Conservation (phyloP, 202 grass and related monocot genomes). For the Eragrostis tef region DNA sequence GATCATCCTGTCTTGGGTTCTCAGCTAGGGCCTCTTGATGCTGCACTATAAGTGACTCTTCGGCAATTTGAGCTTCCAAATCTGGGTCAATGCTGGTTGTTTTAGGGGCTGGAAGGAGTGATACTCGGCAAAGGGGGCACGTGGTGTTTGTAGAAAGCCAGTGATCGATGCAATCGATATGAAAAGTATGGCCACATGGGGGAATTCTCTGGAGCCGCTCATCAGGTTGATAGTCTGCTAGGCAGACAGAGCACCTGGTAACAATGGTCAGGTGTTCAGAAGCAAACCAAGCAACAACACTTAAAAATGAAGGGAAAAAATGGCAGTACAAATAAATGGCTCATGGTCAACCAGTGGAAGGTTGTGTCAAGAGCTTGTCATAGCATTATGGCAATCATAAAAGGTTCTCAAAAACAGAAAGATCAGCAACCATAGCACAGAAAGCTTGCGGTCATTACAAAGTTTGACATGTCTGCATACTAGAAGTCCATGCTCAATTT, state of each 20-base stretch:
- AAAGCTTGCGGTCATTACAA: conserved; percentile 17
- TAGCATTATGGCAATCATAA: background rate
- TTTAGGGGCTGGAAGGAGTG: conserved; percentile 69
- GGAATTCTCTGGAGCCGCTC: conserved; percentile 89
- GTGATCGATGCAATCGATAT: conserved; percentile 87
- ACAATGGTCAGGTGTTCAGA: conserved; percentile 45
- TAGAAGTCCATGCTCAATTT: background rate
- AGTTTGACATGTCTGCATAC: background rate
- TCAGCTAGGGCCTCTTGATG: conserved; percentile 33
- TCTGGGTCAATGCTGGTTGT: conserved; percentile 27
- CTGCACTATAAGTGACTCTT: conserved; percentile 32
- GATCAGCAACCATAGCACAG: background rate
- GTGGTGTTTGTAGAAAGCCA: conserved; percentile 92
- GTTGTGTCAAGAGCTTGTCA: background rate
- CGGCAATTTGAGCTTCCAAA: conserved; percentile 51
- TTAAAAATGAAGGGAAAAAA: background rate
- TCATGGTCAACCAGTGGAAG: background rate
- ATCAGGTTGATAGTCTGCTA: conserved; percentile 87
- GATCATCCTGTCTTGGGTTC: background rate
- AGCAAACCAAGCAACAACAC: background rate
- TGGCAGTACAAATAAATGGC: background rate
- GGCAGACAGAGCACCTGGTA: conserved; percentile 87
- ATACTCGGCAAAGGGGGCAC: conserved; percentile 87
- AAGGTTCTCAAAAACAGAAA: conserved; percentile 8
- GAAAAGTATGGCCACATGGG: conserved; percentile 89